Evolutionary conservation across 306 rosid species (phyloP).

Genomic region (Sphenostylis stenocarpa): DNA sequence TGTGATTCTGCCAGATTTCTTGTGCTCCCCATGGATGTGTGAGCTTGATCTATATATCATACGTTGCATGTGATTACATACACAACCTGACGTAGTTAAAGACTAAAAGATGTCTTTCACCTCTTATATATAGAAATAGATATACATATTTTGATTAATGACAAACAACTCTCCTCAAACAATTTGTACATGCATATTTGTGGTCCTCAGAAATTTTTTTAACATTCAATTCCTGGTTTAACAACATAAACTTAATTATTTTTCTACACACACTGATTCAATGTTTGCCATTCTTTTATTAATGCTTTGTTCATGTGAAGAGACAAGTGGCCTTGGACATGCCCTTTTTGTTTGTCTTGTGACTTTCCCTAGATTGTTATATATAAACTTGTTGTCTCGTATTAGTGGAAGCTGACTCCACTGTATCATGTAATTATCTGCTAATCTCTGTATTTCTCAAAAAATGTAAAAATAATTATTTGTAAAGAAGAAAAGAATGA

Average conservation of each 20-base stretch:
- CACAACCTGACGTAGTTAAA: conserved; percentile 31
- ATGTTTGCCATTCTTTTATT: conserved; percentile 3
- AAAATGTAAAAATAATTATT: background rate
- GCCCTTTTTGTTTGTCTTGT: conserved; percentile 29
- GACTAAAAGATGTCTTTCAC: background rate
- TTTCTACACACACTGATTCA: background rate
- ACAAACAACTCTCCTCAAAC: background rate
- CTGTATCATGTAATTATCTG: conserved; percentile 1
- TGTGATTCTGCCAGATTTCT: conserved; percentile 66
- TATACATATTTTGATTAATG: background rate
- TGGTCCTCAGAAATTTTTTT: background rate
- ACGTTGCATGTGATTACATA: conserved; percentile 56
- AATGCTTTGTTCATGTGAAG: conserved; percentile 1
- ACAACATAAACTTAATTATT: background rate
- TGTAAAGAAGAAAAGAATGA: conserved; percentile 17
- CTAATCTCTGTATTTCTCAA: conserved; percentile 9
- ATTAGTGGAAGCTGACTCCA: conserved; percentile 17
- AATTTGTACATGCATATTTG: background rate
- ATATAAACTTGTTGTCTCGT: conserved; percentile 19
- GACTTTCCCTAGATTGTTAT: conserved; percentile 26
- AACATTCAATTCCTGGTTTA: background rate
- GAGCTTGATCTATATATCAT: conserved; percentile 37
- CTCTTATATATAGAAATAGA: background rate
- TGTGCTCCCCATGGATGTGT: conserved; percentile 69
- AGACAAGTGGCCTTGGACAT: conserved; percentile 17